Evolutionary conservation across 441 rosid genomes (phyloP), one percentile per base, ranked within the genome.

Genomic region (Euphorbia schlechtendalii): DNA sequence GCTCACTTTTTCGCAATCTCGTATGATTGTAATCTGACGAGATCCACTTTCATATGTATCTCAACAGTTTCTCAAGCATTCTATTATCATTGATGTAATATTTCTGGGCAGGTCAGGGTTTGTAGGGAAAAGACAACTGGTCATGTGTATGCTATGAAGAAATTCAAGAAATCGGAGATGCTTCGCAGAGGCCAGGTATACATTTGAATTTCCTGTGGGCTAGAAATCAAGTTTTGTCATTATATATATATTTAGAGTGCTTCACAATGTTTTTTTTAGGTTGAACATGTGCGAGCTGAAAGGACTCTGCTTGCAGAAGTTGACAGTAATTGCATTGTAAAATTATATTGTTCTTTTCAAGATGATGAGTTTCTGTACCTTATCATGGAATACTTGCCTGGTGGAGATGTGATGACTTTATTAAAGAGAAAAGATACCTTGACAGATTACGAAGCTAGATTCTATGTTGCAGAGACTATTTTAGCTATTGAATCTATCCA

Each of bases 401-500:
- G 97, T 66, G 98, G 98, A 65, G 98, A 90, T 81, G 84, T 93
- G 97, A 93, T 93, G 98, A 93, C 98, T 65, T 82, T 93, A 20
- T 84, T 93, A 43, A 93, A 90, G 98, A 86, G 98, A 64, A 93
- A 93, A 81, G 98, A 93, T 80, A 86, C 86, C 56, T 74, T 93
- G 73, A 82, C 92, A 12, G 98, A 90, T 67, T 89, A 88, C 53
- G 98, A 93, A 74, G 90, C 98, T 41, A 81, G 88, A 76, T 93
- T 93, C 79, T 93, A 90, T 79, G 92, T 93, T 51, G 97, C 87
- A 54, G 98, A 93, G 81, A 88, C 98, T 21, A 86, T 90, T 77
- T 84, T 93, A 60, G 98, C 98, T 20, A 84, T 93, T 68, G 98
- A 84, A 75, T 93, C 98, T 69, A 93, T 93, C 72, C 98, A 93